Conservation (phyloP, 2,329 filamentous ascomycete genomes). For the Dactylonectria estremocensis region DNA sequence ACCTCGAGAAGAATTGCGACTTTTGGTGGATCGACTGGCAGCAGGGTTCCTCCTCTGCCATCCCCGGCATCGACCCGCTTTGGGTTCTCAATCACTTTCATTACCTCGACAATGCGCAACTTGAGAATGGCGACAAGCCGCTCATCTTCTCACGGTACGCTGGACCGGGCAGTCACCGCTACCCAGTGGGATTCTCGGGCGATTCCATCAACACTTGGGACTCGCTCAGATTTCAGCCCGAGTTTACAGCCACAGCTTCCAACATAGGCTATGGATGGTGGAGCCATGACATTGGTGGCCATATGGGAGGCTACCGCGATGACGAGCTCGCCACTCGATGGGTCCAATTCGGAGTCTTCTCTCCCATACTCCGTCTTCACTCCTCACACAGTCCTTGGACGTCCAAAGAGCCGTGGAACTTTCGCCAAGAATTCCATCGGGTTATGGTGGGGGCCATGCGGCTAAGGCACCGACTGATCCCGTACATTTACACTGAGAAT, state of each 20-base stretch:
- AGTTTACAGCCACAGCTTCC: conserved; percentile 76
- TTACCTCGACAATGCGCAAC: conserved; percentile 64
- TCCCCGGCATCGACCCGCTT: conserved; percentile 73
- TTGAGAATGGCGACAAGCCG: conserved; percentile 53
- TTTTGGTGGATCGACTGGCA: conserved; percentile 82
- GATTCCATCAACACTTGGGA: conserved; percentile 74
- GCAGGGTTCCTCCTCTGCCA: conserved; percentile 69
- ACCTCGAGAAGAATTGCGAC: conserved; percentile 71
- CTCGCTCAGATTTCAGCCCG: conserved; percentile 74
- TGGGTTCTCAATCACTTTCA: conserved; percentile 78
- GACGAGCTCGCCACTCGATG: conserved; percentile 73
- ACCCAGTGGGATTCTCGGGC: conserved; percentile 76
- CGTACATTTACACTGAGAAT: conserved; percentile 74
- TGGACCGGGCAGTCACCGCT: conserved; percentile 74
- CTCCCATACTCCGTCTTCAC: conserved; percentile 73
- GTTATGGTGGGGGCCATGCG: conserved; percentile 66
- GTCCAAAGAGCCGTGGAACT: conserved; percentile 75
- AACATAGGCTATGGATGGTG: conserved; percentile 80
- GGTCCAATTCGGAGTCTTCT: conserved; percentile 74
- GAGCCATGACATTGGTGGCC: conserved; percentile 79
- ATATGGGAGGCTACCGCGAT: conserved; percentile 69
- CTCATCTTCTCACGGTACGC: conserved; percentile 75
- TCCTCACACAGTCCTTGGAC: conserved; percentile 71
- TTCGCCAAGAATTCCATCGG: conserved; percentile 60
- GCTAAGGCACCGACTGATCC: conserved; percentile 71